A percentile compares a stretch with the other conserved stretches of the same genome.
Conservation (phyloP, 805 yeast genomes). For the Metschnikowia corniflorae region DNA sequence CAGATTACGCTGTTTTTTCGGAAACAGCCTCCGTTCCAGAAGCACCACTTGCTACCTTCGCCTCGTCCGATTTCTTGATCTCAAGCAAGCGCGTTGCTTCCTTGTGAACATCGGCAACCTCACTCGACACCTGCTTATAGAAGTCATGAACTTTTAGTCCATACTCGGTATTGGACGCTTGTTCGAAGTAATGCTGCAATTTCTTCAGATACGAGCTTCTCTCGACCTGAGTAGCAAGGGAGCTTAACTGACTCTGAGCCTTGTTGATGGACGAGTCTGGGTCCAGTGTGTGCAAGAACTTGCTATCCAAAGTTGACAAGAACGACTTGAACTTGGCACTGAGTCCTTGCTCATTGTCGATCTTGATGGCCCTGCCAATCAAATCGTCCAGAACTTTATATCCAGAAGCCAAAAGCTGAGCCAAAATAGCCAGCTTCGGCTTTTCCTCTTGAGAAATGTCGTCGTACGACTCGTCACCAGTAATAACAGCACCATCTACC, state of each 20-base stretch:
- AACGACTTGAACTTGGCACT: slow-evolving; percentile 55
- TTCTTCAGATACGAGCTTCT: slow-evolving; percentile 31
- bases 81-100: slow-evolving; percentile 73
- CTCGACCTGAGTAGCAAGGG: slow-evolving; percentile 36
- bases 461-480: slow-evolving; percentile 32
- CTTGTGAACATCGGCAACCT: slow-evolving; percentile 61
- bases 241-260: slow-evolving; percentile 25
- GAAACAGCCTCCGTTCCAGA: neutral
- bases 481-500: slow-evolving; percentile 12
- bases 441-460: slow-evolving; percentile 72
- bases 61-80: slow-evolving; percentile 40
- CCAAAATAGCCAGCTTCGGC: slow-evolving; percentile 72
- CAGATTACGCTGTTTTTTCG: too few species aligned
- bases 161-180: slow-evolving; percentile 41
- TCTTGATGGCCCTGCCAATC: slow-evolving; percentile 55
- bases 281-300: slow-evolving; percentile 55
- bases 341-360: slow-evolving; percentile 64
- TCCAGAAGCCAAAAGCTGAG: slow-evolving; percentile 74
- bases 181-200: slow-evolving; percentile 45
- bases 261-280: slow-evolving; percentile 41
- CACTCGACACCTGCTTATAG: slow-evolving; percentile 53
- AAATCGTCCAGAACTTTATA: slow-evolving; percentile 62
- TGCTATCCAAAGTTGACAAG: slow-evolving; percentile 51
- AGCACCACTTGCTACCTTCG: neutral
- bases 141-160: slow-evolving; percentile 62